phyloP scores from a whole-genome alignment of 768 basidiomycete genomes.

The Macrolepiota dolichaula region DNA sequence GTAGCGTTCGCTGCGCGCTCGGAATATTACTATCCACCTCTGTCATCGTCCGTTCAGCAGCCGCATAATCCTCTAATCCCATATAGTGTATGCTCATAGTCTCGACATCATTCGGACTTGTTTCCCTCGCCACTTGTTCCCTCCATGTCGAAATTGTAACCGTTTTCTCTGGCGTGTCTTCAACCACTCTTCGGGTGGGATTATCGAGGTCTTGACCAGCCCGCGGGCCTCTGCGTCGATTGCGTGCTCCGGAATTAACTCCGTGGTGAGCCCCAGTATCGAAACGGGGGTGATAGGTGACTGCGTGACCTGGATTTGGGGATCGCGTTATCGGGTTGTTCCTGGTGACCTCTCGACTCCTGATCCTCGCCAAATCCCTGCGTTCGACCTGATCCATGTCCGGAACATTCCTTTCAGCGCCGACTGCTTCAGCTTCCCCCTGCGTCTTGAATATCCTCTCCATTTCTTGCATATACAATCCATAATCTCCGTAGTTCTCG shows the following conservation, averaged over 20 bases:
- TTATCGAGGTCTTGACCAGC: conserved; percentile 41
- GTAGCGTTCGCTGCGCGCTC: conserved; percentile 5
- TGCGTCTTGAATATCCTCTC: conserved; percentile 24
- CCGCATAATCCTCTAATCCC: conserved; percentile 25
- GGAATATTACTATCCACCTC: conserved; percentile 11
- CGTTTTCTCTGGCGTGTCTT: conserved; percentile 47
- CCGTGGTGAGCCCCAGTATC: conserved; percentile 15
- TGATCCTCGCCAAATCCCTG: conserved; percentile 14
- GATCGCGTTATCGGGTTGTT: conserved; percentile 3
- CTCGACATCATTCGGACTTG: conserved; percentile 30
- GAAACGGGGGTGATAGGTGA: conserved; percentile 16
- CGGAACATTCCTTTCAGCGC: conserved; percentile 2
- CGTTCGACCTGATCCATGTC: neutral
- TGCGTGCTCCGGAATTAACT: conserved; percentile 5
- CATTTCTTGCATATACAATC: conserved; percentile 28
- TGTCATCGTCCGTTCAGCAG: conserved; percentile 13
- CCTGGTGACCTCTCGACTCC: conserved; percentile 9
- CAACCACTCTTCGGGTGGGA: conserved; percentile 36
- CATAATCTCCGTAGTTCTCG: conserved; percentile 33
- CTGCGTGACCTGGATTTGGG: neutral
- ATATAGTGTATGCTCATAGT: conserved; percentile 45
- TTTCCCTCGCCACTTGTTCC: conserved; percentile 45
- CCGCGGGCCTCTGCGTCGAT: conserved; percentile 16
- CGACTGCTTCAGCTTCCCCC: conserved; percentile 3
- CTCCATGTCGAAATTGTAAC: conserved; percentile 57